Evolutionary conservation across 345 rosid genomes (phyloP).

Genomic region (Cardamine occulta): DNA sequence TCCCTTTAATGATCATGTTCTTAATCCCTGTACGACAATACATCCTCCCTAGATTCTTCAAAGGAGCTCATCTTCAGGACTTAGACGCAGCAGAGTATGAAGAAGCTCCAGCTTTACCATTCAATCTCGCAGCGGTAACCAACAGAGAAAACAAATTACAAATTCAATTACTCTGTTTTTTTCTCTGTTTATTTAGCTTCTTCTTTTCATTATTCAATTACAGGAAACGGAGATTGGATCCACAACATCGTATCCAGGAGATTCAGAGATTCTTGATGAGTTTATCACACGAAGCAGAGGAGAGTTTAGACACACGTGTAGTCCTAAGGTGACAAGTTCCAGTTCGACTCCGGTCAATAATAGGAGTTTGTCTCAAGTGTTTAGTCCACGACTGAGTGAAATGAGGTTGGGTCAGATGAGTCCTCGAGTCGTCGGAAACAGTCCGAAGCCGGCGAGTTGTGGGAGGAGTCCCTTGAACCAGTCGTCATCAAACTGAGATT

Average conservation of each 20-base stretch:
- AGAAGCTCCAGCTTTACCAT: conserved; percentile 92
- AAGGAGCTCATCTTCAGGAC: conserved; percentile 84
- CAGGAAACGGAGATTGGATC: conserved; percentile 67
- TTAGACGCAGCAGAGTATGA: conserved; percentile 95
- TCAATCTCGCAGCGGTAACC: conserved; percentile 52
- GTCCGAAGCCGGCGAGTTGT: conserved; percentile 50
- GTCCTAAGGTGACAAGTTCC: conserved; percentile 79
- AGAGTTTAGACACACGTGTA: conserved; percentile 74
- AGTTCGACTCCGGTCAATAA: conserved; percentile 66
- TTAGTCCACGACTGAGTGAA: conserved; percentile 70
- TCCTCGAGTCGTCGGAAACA: conserved; percentile 51
- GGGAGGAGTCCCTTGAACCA: conserved; percentile 76
- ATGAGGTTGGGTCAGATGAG: conserved; percentile 67
- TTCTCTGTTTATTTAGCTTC: neutral
- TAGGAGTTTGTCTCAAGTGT: conserved; percentile 48
- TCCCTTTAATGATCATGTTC: conserved; percentile 96
- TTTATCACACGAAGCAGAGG: conserved; percentile 93
- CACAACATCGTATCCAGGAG: conserved; percentile 59
- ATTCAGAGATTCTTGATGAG: conserved; percentile 81
- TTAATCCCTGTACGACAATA: conserved; percentile 89
- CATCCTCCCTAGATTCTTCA: conserved; percentile 85
- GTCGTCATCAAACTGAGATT: conserved; percentile 37
- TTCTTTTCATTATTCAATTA: neutral
- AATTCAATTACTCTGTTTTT: conserved; percentile 5
- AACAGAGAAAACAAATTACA: neutral